Percentiles rank a stretch among this genome's conserved stretches.
Conservation (phyloP, 495 filamentous ascomycete species). For the Diplogelasinospora grovesii region DNA sequence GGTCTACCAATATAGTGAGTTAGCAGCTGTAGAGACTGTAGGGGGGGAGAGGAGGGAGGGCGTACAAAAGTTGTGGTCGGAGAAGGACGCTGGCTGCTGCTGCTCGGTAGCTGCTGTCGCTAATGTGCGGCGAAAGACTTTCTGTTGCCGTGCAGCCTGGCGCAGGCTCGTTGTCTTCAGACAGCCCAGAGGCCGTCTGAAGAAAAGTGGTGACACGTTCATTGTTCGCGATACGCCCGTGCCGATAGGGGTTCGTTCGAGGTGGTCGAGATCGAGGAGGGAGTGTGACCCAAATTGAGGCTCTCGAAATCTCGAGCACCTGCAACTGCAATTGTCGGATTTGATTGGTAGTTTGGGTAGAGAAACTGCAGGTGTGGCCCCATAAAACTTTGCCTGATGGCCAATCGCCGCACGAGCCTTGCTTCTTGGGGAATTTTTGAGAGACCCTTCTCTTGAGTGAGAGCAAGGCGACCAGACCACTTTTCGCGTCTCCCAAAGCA, state of each 20-base stretch:
- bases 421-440: neutral
- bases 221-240: constrained; percentile 35
- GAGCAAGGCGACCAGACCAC: neutral
- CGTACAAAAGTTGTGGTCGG: constrained; percentile 28
- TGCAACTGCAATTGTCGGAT: constrained; percentile 6
- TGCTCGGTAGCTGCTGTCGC: constrained; percentile 24
- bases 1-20: constrained; percentile 9
- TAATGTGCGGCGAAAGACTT: constrained; percentile 24
- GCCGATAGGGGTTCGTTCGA: constrained; percentile 4
- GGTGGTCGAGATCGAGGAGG: neutral
- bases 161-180: constrained; percentile 55
- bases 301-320: constrained; percentile 6
- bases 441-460: neutral
- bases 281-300: constrained; percentile 5
- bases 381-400: constrained; percentile 3
- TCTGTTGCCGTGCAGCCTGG: constrained; percentile 35
- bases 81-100: constrained; percentile 19
- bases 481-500: neutral
- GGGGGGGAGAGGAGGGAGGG: neutral
- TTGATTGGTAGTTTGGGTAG: constrained; percentile 4
- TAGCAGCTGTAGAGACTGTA: neutral
- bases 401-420: constrained; percentile 3
- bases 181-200: constrained; percentile 60
- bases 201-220: constrained; percentile 49
- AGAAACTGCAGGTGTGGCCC: constrained; percentile 1